phyloP scores from a whole-genome alignment of 2,329 filamentous ascomycete species.

The Byssoonygena ceratinophila region DNA sequence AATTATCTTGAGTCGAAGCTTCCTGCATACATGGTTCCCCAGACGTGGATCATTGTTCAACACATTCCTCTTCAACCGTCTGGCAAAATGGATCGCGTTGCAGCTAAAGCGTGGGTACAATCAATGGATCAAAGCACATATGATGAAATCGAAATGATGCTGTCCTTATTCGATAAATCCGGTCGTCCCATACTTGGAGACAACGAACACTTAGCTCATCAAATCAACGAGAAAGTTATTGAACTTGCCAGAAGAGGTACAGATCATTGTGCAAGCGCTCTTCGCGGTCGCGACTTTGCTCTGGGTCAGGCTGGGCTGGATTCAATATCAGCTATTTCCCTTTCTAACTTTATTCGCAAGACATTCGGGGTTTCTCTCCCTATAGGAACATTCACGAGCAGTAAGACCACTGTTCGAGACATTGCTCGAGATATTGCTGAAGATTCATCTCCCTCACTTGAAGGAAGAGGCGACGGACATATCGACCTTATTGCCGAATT shows the following conservation, averaged over 20 bases:
- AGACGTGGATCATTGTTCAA: slow-evolving; percentile 17
- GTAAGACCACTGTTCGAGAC: not conserved
- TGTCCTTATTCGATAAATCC: not conserved
- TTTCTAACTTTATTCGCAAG: not conserved
- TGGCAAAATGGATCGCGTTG: slow-evolving; percentile 26
- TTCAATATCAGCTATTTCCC: not conserved
- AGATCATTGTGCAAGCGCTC: not conserved
- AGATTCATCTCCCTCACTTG: not conserved
- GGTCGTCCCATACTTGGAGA: not conserved
- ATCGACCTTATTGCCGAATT: not conserved
- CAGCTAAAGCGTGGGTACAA: not conserved
- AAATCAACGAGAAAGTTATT: not conserved
- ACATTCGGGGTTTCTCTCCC: not conserved
- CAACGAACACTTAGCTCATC: not conserved
- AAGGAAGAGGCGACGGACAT: not conserved
- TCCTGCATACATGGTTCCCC: slow-evolving; percentile 28
- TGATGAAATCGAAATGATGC: not conserved
- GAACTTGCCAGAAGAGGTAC: not conserved
- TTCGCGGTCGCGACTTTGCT: not conserved
- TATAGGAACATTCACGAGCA: not conserved
- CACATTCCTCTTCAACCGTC: slow-evolving; percentile 24
- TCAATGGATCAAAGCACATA: not conserved
- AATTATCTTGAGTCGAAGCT: slow-evolving; percentile 15
- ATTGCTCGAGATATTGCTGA: not conserved
- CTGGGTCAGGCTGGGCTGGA: not conserved